Percentiles rank a stretch among this genome's conserved stretches.
phyloP scores from a whole-genome alignment of 768 basidiomycete genomes.

The Tricholoma sp. region DNA sequence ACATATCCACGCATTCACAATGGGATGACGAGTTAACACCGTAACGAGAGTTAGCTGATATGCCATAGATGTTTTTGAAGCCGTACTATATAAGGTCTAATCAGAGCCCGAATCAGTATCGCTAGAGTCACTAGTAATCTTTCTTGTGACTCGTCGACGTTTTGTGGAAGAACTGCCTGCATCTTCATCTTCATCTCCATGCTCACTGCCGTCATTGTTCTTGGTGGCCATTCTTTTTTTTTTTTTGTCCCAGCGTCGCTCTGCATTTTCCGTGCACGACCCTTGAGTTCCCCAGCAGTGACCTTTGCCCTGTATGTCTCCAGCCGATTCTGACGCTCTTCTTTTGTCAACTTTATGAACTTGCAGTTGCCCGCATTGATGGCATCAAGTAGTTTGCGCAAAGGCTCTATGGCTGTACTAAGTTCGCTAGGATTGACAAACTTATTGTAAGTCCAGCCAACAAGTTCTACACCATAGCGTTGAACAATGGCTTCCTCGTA shows the following conservation, averaged over 20 bases:
- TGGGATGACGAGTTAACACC: no score
- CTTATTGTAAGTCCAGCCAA: no score
- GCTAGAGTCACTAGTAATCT: neutral
- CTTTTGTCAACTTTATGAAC: no score
- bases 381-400: no score
- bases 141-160: neutral
- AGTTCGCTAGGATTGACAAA: no score
- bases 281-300: neutral
- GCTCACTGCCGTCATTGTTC: neutral
- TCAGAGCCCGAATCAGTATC: neutral
- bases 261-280: neutral
- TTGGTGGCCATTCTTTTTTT: neutral
- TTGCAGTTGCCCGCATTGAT: no score
- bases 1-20: no score
- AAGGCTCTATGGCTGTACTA: neutral
- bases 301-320: neutral
- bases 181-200: no score
- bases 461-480: no score
- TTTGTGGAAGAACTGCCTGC: neutral
- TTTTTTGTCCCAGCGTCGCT: neutral
- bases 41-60: no score
- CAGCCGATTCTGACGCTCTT: neutral
- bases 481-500: no score
- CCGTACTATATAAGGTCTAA: no score
- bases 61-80: neutral